These are phyloP conservation scores for Chlorella sp. DNA, from an alignment of 139 green algal genomes.

Conservation along the genomic window DNA sequence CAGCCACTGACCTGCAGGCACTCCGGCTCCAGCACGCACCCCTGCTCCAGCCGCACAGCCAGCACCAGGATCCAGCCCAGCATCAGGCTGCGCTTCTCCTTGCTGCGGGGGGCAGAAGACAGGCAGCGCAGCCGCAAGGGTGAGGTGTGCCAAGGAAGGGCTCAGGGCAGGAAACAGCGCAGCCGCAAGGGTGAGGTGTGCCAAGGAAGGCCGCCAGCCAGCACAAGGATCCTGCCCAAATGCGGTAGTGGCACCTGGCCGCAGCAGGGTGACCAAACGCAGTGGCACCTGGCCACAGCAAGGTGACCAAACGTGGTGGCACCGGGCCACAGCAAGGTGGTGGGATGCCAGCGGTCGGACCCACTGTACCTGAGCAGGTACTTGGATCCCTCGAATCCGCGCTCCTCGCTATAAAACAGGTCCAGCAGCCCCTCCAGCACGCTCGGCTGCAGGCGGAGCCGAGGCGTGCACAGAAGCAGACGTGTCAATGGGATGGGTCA, in stretches of 20 bases:
- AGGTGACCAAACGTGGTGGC: too few relatives aligned
- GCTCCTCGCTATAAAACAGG: conserved; percentile 46
- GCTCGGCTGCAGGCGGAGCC: conserved; percentile 25
- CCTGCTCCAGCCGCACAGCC: conserved; percentile 36
- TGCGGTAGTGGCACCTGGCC: too few relatives aligned
- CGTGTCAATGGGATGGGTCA: too few relatives aligned
- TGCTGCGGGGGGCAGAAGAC: background rate
- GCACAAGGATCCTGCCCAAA: too few relatives aligned
- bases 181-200: background rate
- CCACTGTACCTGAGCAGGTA: conserved; percentile 17
- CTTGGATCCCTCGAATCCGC: conserved; percentile 8
- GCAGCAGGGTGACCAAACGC: too few relatives aligned
- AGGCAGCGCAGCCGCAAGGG: background rate
- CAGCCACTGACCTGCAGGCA: conserved; percentile 20
- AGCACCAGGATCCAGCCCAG: conserved; percentile 42
- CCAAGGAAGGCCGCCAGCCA: too few relatives aligned
- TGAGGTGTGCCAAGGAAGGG: too few relatives aligned
- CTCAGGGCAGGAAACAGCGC: background rate
- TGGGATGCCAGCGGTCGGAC: too few relatives aligned
- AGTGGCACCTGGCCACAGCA: too few relatives aligned
- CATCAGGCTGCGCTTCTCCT: conserved; percentile 44
- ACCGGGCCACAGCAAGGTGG: too few relatives aligned
- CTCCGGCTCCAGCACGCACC: conserved; percentile 20
- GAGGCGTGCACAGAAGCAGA: too few relatives aligned
- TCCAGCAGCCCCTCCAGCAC: conserved; percentile 54